A percentile compares a stretch with the other conserved stretches of the same genome.
Evolutionary conservation across 2,329 filamentous ascomycete genomes (phyloP).

Genomic region (Cryphonectria parasitica): DNA sequence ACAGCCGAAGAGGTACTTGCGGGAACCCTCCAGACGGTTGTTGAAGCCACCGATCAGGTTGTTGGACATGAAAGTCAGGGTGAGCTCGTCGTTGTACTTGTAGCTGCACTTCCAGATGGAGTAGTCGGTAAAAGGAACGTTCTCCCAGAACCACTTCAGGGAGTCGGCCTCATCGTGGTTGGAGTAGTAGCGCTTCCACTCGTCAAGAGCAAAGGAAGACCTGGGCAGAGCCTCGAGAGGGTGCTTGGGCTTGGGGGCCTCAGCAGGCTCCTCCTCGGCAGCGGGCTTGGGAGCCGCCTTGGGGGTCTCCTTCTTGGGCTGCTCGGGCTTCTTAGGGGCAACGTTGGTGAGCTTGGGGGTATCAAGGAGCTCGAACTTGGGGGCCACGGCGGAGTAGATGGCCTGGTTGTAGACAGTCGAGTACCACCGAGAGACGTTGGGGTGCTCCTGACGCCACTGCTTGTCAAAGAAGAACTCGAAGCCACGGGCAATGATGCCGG

Average conservation of each 20-base stretch:
- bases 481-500: slow-evolving; percentile 78
- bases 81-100: slow-evolving; percentile 99
- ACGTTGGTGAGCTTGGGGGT: slow-evolving; percentile 73
- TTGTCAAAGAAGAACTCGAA: slow-evolving; percentile 96
- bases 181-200: slow-evolving; percentile 99
- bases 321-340: slow-evolving; percentile 78
- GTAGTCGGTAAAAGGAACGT: slow-evolving; percentile 92
- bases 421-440: slow-evolving; percentile 91
- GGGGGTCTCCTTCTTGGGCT: slow-evolving; percentile 64
- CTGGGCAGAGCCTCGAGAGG: slow-evolving; percentile 83
- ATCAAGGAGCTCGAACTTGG: slow-evolving; percentile 78
- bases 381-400: slow-evolving; percentile 81
- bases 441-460: slow-evolving; percentile 80
- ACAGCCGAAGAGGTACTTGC: slow-evolving; percentile 96
- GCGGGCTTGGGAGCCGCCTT: slow-evolving; percentile 41
- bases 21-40: slow-evolving; percentile 91
- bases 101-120: slow-evolving; percentile 93
- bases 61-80: slow-evolving; percentile 96
- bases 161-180: slow-evolving; percentile 87
- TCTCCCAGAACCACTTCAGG: slow-evolving; percentile 98
- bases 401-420: slow-evolving; percentile 91
- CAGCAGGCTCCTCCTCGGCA: slow-evolving; percentile 48
- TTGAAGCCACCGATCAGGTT: slow-evolving; percentile 99
- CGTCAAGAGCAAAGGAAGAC: slow-evolving; percentile 82
- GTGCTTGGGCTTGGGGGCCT: slow-evolving; percentile 92